Evolutionary conservation across 768 basidiomycete genomes (phyloP), one percentile per base, ranked within the genome.

Genomic region (Rubroboletus pulcherrimus): DNA sequence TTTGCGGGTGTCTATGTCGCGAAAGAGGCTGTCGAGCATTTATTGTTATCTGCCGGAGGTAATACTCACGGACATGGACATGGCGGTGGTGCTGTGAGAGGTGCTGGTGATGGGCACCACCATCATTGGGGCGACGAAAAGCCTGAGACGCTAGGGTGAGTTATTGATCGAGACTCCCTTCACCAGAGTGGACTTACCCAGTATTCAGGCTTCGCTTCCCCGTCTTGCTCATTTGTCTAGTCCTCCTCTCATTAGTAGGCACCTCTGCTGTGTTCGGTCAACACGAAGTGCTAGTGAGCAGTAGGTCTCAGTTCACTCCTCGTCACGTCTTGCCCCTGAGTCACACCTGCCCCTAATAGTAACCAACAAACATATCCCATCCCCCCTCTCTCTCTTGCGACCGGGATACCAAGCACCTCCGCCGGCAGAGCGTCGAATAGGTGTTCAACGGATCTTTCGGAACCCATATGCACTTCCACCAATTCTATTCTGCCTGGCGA

Each of bases 1-100:
- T 99, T 98, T 68, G 84, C 93, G 0, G 85, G 92, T 0, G 88
- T 98, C 3, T 99, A 98, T 73, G 89, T 98, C 17, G 94, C 93
- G 65, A 98, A 99, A 67, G 97, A 99, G 78, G 90, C 94, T 0
- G 78, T 98, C 5, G 96, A 99, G 72, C 94, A 96, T 72, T 71
- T 97, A 39, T 69, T 99, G 15, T 77, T 98, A 41, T 85, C 85
- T 45, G 81, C 82, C 7, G 89, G 83, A 88, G 93, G 60, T 83
- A 92, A 52, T 87, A 91, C 77, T 84, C 77, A 80, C 21, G 77
- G 74, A 1, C 71, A 72, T 37, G 80, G 82, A 19, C 87, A 89
- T 61, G 82, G 87, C 61, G 83, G 86, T 55, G 83, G 85, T 34
- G 76, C 78, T 55, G 76, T 72, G 51, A 54, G 48, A 44, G 58